phyloP scores from a whole-genome alignment of 202 grass and related monocot species.

The Tripidium arundinaceum region DNA sequence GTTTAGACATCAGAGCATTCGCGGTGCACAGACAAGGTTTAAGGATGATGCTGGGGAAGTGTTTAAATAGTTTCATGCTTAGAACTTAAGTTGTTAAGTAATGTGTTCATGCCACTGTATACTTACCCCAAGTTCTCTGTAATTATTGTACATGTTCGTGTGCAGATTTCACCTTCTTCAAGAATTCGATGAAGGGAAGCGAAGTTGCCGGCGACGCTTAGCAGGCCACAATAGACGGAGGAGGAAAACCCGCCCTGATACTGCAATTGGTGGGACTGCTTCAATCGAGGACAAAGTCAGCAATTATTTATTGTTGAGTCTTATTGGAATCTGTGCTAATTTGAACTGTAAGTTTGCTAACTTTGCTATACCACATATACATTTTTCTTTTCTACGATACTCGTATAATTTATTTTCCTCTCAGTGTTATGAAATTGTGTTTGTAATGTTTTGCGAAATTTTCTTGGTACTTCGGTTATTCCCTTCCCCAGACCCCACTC shows the following conservation, averaged over 20 bases:
- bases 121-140: background rate
- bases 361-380: conserved; percentile 3
- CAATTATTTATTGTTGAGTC: conserved; percentile 77
- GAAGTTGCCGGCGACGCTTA: conserved; percentile 88
- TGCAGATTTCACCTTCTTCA: conserved; percentile 86
- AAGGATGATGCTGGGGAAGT: background rate
- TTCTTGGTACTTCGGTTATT: no score
- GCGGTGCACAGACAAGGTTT: background rate
- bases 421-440: background rate
- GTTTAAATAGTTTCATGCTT: conserved; percentile 16
- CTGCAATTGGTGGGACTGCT: conserved; percentile 41
- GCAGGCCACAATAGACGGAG: conserved; percentile 89
- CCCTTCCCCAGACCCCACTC: no score
- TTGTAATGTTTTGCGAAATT: conserved; percentile 1
- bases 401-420: background rate
- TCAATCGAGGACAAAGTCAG: conserved; percentile 66
- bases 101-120: background rate
- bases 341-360: conserved; percentile 65
- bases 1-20: conserved; percentile 1
- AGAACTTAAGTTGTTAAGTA: background rate
- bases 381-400: conserved; percentile 9
- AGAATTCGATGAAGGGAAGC: conserved; percentile 97
- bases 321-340: conserved; percentile 75
- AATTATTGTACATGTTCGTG: conserved; percentile 23
- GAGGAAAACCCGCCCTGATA: conserved; percentile 78